Evolutionary conservation across 345 rosid genomes (phyloP), one percentile per base, ranked within the genome.

Genomic region (Syzygium grande): DNA sequence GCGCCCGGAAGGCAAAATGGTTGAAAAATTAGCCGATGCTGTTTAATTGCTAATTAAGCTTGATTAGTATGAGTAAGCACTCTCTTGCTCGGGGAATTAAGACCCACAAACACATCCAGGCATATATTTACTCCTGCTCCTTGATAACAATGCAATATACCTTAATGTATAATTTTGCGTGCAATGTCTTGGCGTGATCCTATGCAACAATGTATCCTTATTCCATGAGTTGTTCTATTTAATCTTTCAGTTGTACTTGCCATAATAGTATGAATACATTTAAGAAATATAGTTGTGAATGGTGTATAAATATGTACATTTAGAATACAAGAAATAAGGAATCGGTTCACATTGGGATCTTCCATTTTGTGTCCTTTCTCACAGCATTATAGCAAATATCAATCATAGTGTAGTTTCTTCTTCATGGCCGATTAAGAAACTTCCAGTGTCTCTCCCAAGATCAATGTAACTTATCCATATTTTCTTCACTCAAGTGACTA

Each of bases 201-300:
- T 11, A 25, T 58, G 29, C 1, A 5, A 41, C 6, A 41, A 4
- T 4, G 43, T 41, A 41, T 41, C 43, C 3, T 25, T 25, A 58
- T 58, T 1, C 63, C 63, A 25, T 41, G 43, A 25, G 25, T 11
- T 58, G 6, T 58, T 58, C 25, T 58, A 58, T 58, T 58, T 25
- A 58, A 58, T 58, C 1, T 58, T 58, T 58, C 29, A 10, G 0
- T 58, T 1, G 0, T 25, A 58, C 4, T 25, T 58, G 1, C 29
- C 63, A 23, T 25, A 58, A 23, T 15, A 25, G 0, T 58, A 25
- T 10, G 63, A 25, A 10, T 0, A 58, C 0, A 58, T 58, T 0
- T 12, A 25, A 14, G 63, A 58, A 58, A 25, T 25, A 23, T 10
- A 58, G 14, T 58, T 58, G 29, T 11, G 11, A 25, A 58, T 58